These are phyloP conservation scores for Leptosphaerulina australis DNA, from an alignment of 2,329 filamentous ascomycete genomes.

Conservation along the genomic window DNA sequence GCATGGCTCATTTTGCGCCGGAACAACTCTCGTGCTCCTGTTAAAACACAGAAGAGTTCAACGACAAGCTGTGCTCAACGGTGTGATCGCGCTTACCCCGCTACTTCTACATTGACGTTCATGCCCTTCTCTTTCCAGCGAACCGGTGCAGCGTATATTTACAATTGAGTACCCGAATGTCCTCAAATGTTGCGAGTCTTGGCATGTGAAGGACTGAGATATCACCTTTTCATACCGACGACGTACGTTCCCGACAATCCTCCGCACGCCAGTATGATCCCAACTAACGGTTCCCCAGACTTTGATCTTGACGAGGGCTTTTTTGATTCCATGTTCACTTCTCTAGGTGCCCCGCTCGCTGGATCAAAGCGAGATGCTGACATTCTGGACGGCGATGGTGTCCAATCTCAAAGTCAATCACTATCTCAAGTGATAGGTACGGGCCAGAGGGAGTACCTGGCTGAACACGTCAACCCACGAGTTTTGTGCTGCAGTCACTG, in stretches of 20 bases:
- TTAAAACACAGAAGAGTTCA: conserved; percentile 1
- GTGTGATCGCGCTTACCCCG: conserved; percentile 11
- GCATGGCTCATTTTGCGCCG: conserved; percentile 18
- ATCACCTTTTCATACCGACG: conserved; percentile 14
- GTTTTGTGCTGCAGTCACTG: conserved; percentile 39
- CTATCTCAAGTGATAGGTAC: conserved; percentile 16
- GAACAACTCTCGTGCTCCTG: conserved; percentile 13
- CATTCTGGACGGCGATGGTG: conserved; percentile 27
- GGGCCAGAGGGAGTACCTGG: conserved; percentile 27
- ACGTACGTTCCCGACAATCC: conserved; percentile 18
- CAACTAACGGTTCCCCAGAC: conserved; percentile 36
- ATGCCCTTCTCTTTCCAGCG: conserved; percentile 13
- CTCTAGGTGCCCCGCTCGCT: conserved; percentile 31
- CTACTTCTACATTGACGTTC: conserved; percentile 1
- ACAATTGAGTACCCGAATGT: conserved; percentile 18
- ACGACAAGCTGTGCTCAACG: conserved; percentile 10
- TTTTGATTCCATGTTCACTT: conserved; percentile 39
- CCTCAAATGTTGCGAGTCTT: conserved; percentile 18
- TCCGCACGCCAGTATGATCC: conserved; percentile 30
- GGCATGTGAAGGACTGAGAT: conserved; percentile 19
- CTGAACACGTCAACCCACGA: conserved; percentile 37
- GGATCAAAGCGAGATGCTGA: conserved; percentile 43
- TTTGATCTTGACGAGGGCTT: conserved; percentile 36
- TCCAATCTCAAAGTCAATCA: conserved; percentile 21
- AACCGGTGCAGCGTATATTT: conserved; percentile 15